Evolutionary conservation across 2,329 filamentous ascomycete genomes (phyloP).

Genomic region (Dactylellina haptotyla): DNA sequence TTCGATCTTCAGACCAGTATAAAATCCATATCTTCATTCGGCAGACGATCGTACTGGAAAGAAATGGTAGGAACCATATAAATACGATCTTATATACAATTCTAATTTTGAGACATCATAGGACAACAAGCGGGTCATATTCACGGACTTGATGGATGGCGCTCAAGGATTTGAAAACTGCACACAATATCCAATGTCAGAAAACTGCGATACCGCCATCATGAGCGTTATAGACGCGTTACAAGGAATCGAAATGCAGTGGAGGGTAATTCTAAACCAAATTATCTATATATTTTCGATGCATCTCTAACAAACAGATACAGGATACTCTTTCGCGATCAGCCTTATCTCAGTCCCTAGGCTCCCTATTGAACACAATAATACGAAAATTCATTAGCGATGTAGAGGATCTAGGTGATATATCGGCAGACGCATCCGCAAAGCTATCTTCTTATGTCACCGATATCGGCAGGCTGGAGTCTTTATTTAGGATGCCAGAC

Average conservation of each 20-base stretch:
- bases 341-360: conserved; percentile 56
- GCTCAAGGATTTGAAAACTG: conserved; percentile 57
- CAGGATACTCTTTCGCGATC: conserved; percentile 55
- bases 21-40: conserved; percentile 54
- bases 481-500: conserved; percentile 45
- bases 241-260: conserved; percentile 64
- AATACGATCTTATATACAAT: background rate
- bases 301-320: background rate
- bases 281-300: background rate
- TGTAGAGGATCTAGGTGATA: conserved; percentile 57
- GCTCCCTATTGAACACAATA: conserved; percentile 56
- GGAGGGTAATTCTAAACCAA: conserved; percentile 33
- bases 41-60: conserved; percentile 54
- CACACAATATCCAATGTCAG: conserved; percentile 55
- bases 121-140: conserved; percentile 48
- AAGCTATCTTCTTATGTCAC: conserved; percentile 55
- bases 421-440: conserved; percentile 56
- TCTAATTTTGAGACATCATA: background rate
- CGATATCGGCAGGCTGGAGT: conserved; percentile 54
- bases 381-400: conserved; percentile 57
- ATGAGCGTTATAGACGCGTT: conserved; percentile 66
- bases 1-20: conserved; percentile 44
- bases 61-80: conserved; percentile 35
- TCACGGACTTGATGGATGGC: conserved; percentile 57
- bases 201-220: conserved; percentile 67